These are phyloP conservation scores for Lactifluus volemus DNA, from an alignment of 768 basidiomycete species.

Conservation along the genomic window DNA sequence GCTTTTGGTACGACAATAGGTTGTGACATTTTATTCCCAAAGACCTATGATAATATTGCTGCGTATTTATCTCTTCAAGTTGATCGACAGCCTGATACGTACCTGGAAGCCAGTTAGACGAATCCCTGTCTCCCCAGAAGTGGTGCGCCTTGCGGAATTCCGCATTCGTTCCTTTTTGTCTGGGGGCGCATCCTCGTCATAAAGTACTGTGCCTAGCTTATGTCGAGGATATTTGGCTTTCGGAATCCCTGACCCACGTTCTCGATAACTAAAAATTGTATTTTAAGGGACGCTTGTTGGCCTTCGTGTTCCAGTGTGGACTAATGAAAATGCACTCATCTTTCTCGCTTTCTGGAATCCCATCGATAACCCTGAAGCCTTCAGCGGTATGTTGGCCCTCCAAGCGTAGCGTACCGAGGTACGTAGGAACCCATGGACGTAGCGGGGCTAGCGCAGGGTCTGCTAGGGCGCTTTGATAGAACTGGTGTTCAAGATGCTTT, in stretches of 20 bases:
- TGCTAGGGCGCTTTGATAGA: conserved; percentile 52
- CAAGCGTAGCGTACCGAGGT: conserved; percentile 69
- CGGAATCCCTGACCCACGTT: conserved; percentile 68
- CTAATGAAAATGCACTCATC: conserved; percentile 32
- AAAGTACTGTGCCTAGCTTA: conserved; percentile 88
- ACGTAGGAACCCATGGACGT: conserved; percentile 58
- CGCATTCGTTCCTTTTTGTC: conserved; percentile 80
- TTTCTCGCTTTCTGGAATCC: conserved; percentile 30
- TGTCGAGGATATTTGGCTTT: conserved; percentile 82
- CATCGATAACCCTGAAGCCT: conserved; percentile 18
- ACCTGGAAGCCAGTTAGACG: conserved; percentile 90
- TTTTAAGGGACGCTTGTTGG: conserved; percentile 8
- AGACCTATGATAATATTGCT: conserved; percentile 40
- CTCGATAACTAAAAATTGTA: conserved; percentile 74
- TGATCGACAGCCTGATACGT: conserved; percentile 18
- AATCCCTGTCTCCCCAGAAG: conserved; percentile 67
- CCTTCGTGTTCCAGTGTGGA: neutral
- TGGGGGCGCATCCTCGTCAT: conserved; percentile 52
- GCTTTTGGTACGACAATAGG: conserved; percentile 58
- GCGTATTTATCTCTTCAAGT: conserved; percentile 51
- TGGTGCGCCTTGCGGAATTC: conserved; percentile 57
- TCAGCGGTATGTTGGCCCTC: conserved; percentile 39
- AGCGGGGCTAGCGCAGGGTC: conserved; percentile 37
- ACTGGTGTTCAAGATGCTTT: conserved; percentile 51
- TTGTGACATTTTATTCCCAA: conserved; percentile 20